A percentile compares a stretch with the other conserved stretches of the same genome.
Evolutionary conservation across 176 grass and related monocot genomes (phyloP).

Genomic region (Cenchrus purpureus): DNA sequence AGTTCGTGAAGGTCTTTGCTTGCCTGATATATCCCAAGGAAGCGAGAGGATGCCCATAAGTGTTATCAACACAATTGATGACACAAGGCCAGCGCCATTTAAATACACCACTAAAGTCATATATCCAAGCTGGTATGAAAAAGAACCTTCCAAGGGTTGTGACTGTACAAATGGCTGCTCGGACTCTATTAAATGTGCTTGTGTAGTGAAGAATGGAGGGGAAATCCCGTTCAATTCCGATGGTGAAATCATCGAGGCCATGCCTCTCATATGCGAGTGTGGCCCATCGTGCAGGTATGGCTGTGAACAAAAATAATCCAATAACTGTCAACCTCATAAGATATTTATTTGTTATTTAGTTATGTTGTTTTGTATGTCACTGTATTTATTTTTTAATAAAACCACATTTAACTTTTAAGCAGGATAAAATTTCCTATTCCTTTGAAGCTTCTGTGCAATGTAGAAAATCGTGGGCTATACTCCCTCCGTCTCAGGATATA

Average conservation of each 20-base stretch:
- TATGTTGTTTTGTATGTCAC: background rate
- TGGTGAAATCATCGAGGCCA: conserved; percentile 76
- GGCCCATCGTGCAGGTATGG: conserved; percentile 63
- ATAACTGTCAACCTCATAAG: background rate
- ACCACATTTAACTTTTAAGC: background rate
- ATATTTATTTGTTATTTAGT: background rate
- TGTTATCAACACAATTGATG: conserved; percentile 66
- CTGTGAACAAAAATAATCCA: background rate
- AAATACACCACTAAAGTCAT: conserved; percentile 61
- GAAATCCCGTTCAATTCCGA: conserved; percentile 75
- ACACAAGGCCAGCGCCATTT: conserved; percentile 52
- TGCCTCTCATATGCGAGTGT: conserved; percentile 71
- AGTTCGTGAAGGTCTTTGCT: conserved; percentile 64
- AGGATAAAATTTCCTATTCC: background rate
- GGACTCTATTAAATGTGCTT: conserved; percentile 65
- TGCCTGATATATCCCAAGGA: conserved; percentile 69
- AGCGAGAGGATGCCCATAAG: conserved; percentile 64
- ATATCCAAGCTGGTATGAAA: conserved; percentile 56
- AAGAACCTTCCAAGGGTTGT: conserved; percentile 66
- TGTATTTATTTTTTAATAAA: background rate
- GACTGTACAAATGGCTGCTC: conserved; percentile 63
- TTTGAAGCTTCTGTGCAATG: background rate
- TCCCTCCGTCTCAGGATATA: too few relatives aligned
- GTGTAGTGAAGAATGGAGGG: conserved; percentile 76
- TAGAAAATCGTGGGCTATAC: background rate